Conservation (phyloP, 257 asterid genomes). For the Solanum etuberosum region DNA sequence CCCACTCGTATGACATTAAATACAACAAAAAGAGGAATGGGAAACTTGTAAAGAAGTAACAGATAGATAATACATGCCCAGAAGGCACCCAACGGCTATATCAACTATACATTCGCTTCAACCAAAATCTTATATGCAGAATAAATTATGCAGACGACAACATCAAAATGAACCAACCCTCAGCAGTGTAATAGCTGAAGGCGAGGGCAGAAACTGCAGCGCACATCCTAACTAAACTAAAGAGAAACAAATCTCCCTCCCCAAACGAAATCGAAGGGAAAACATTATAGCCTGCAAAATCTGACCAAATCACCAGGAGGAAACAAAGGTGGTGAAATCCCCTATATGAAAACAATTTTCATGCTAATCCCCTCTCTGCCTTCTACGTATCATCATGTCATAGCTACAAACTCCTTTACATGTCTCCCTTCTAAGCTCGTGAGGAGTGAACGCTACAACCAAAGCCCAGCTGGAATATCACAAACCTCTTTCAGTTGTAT, state of each 20-base stretch:
- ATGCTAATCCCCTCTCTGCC: background rate
- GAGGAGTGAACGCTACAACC: background rate
- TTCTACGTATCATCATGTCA: background rate
- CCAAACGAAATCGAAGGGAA: background rate
- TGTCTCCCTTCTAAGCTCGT: background rate
- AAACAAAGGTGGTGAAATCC: background rate
- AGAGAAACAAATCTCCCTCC: background rate
- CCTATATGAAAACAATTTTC: background rate
- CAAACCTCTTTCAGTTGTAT: conserved; percentile 40
- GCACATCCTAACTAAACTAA: background rate
- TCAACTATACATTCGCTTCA: conserved; percentile 13
- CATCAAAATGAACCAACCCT: background rate
- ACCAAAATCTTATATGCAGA: conserved; percentile 13
- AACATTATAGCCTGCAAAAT: background rate
- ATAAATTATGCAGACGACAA: background rate
- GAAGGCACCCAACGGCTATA: background rate
- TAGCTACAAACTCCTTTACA: background rate
- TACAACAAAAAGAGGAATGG: conserved; percentile 8
- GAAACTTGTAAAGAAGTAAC: background rate
- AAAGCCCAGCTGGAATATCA: background rate
- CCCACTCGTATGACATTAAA: conserved; percentile 1
- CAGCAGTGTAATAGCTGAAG: background rate
- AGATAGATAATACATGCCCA: background rate
- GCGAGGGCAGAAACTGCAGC: conserved; percentile 2
- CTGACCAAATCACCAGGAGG: background rate